These are phyloP conservation scores for Hypocreales sp. DNA, from an alignment of 2,329 filamentous ascomycete genomes.

Conservation along the genomic window DNA sequence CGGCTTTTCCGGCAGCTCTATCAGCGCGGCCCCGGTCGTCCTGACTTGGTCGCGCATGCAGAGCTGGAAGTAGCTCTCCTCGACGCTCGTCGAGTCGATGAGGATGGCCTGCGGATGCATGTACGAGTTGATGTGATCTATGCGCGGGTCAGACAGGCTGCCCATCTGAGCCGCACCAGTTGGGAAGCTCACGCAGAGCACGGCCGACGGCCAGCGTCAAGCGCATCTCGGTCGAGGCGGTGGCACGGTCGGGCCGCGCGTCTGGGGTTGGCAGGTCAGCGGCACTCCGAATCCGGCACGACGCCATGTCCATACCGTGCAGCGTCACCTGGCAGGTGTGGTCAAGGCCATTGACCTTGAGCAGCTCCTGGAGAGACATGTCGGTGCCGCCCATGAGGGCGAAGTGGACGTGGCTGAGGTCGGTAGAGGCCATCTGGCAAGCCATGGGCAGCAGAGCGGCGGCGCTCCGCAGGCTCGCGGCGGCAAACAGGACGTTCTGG, in stretches of 20 bases:
- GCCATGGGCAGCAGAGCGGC: conserved; percentile 64
- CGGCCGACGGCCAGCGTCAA: conserved; percentile 48
- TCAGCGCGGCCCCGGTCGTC: conserved; percentile 42
- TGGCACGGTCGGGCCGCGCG: conserved; percentile 60
- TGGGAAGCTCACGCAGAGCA: conserved; percentile 43
- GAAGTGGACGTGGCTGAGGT: conserved; percentile 66
- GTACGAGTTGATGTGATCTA: conserved; percentile 51
- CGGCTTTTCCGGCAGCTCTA: conserved; percentile 55
- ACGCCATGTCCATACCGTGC: conserved; percentile 32
- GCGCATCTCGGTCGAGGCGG: conserved; percentile 52
- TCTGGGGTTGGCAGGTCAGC: conserved; percentile 28
- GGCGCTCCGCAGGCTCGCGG: conserved; percentile 58
- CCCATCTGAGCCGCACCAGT: no score
- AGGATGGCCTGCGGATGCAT: conserved; percentile 67
- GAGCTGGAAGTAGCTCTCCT: conserved; percentile 53
- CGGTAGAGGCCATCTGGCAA: conserved; percentile 65
- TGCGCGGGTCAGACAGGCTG: neutral
- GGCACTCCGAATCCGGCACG: neutral
- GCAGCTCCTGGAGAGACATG: conserved; percentile 52
- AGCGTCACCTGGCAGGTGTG: conserved; percentile 49
- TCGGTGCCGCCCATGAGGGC: conserved; percentile 60
- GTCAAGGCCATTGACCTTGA: conserved; percentile 66
- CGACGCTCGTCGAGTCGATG: conserved; percentile 48
- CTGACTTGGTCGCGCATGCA: conserved; percentile 41
- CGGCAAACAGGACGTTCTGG: conserved; percentile 65